Evolutionary conservation across 2,329 filamentous ascomycete genomes (phyloP).

Genomic region (Trichoderma koningii): DNA sequence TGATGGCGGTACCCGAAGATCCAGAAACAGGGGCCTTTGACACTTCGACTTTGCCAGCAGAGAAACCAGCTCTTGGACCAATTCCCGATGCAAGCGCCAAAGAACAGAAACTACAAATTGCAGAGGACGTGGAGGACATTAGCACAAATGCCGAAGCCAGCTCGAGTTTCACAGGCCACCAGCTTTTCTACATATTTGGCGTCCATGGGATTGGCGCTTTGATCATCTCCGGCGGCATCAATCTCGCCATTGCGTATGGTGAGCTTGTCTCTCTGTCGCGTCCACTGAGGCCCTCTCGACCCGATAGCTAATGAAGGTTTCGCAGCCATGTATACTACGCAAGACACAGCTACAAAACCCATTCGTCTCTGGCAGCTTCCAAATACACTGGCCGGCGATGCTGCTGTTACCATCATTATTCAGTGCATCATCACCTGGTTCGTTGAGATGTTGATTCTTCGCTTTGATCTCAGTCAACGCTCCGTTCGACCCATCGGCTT

Average conservation of each 20-base stretch:
- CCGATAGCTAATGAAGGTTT: not conserved
- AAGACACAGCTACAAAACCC: slow-evolving; percentile 1
- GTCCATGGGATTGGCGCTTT: slow-evolving; percentile 14
- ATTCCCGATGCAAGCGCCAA: not conserved
- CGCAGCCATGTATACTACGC: slow-evolving; percentile 15
- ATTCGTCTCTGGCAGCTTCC: slow-evolving; percentile 22
- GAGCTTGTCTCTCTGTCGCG: not conserved
- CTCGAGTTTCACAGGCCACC: not conserved
- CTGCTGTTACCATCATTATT: slow-evolving; percentile 15
- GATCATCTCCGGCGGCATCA: slow-evolving; percentile 13
- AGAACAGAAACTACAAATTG: not conserved
- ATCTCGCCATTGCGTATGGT: slow-evolving; percentile 21
- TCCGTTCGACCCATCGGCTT: slow-evolving; percentile 14
- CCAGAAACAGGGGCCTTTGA: not conserved
- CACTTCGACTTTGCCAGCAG: not conserved
- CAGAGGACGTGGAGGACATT: not conserved
- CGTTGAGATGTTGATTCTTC: slow-evolving; percentile 15
- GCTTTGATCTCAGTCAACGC: slow-evolving; percentile 7
- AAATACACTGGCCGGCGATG: slow-evolving; percentile 10
- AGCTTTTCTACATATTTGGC: slow-evolving; percentile 22
- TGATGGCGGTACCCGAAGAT: slow-evolving; percentile 13
- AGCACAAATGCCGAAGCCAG: not conserved
- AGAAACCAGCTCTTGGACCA: not conserved
- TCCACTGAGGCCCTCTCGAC: not conserved
- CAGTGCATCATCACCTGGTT: slow-evolving; percentile 23